A percentile compares a stretch with the other conserved stretches of the same genome.
Conservation (phyloP, 805 yeast genomes). For the Saturnispora ahearnii region DNA sequence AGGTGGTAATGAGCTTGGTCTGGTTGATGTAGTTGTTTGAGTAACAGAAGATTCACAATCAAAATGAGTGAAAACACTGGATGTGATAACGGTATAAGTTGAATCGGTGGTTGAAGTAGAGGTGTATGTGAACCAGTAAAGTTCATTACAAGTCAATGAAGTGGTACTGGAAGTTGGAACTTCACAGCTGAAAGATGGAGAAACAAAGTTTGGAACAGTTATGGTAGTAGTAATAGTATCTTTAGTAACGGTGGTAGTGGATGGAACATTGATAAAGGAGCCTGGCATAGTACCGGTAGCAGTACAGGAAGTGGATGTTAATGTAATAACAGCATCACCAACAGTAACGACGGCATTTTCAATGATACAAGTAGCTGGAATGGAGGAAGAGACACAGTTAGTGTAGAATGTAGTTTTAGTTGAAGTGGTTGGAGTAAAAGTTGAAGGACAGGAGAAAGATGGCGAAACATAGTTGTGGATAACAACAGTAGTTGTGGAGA, state of each 20-base stretch:
- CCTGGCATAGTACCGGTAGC: slow-evolving; percentile 7
- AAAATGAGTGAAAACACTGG: slow-evolving; percentile 2
- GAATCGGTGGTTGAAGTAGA: not conserved
- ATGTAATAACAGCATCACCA: slow-evolving; percentile 5
- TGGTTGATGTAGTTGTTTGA: not conserved
- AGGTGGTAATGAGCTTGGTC: slow-evolving; percentile 1
- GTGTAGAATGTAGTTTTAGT: slow-evolving; percentile 1
- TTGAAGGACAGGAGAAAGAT: slow-evolving; percentile 6
- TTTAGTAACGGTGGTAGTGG: not conserved
- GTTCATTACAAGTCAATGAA: not conserved
- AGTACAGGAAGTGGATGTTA: slow-evolving; percentile 8
- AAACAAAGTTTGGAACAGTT: slow-evolving; percentile 2
- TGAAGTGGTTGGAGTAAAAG: slow-evolving; percentile 1
- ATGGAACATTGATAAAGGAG: slow-evolving; percentile 7
- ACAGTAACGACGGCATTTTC: slow-evolving; percentile 9
- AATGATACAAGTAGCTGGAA: slow-evolving; percentile 7
- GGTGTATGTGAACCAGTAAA: slow-evolving; percentile 1
- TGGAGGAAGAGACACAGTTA: not conserved
- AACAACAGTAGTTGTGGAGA: slow-evolving; percentile 1
- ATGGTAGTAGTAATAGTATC: not conserved
- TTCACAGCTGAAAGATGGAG: slow-evolving; percentile 7
- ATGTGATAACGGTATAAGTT: not conserved
- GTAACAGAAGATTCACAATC: not conserved
- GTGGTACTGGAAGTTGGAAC: slow-evolving; percentile 1
- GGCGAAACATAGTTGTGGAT: slow-evolving; percentile 3